A percentile compares a stretch with the other conserved stretches of the same genome.
Conservation (phyloP, 495 filamentous ascomycete genomes). For the Thermothielavioides terrestris region DNA sequence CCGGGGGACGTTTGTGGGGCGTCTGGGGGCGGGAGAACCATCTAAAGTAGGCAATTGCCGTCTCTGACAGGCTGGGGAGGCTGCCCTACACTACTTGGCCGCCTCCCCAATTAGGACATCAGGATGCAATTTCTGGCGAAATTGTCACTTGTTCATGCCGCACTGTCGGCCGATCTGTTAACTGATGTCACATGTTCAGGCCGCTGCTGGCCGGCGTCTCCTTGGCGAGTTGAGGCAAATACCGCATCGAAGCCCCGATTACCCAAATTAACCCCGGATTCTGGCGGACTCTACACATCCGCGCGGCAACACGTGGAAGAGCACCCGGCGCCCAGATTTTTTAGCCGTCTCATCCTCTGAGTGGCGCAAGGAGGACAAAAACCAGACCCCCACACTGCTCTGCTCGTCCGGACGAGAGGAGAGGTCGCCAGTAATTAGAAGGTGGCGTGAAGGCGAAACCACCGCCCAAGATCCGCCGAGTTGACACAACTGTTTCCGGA, state of each 20-base stretch:
- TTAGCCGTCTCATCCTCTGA: constrained; percentile 15
- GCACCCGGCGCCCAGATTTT: constrained; percentile 18
- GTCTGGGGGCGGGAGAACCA: neutral
- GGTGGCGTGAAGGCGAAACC: too few species aligned
- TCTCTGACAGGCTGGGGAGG: constrained; percentile 2
- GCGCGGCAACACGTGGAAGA: constrained; percentile 19
- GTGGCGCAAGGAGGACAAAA: too few species aligned
- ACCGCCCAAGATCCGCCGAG: too few species aligned
- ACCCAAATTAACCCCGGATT: constrained; percentile 37
- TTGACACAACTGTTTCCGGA: too few species aligned
- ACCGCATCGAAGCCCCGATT: constrained; percentile 24
- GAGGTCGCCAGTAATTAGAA: too few species aligned
- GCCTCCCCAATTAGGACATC: constrained; percentile 14
- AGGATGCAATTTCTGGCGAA: constrained; percentile 23
- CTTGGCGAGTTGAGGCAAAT: constrained; percentile 3
- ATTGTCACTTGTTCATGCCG: constrained; percentile 26
- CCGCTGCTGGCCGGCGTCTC: neutral
- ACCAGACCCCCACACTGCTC: too few species aligned
- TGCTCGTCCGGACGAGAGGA: too few species aligned
- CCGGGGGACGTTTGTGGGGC: constrained; percentile 1
- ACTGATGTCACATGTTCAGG: constrained; percentile 17
- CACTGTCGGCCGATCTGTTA: constrained; percentile 5
- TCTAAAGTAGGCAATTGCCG: constrained; percentile 20
- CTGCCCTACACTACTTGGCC: constrained; percentile 1
- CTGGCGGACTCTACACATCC: constrained; percentile 22